A percentile compares a stretch with the other conserved stretches of the same genome.
Conservation (phyloP, 306 rosid species). For the Citrullus colocynthis region DNA sequence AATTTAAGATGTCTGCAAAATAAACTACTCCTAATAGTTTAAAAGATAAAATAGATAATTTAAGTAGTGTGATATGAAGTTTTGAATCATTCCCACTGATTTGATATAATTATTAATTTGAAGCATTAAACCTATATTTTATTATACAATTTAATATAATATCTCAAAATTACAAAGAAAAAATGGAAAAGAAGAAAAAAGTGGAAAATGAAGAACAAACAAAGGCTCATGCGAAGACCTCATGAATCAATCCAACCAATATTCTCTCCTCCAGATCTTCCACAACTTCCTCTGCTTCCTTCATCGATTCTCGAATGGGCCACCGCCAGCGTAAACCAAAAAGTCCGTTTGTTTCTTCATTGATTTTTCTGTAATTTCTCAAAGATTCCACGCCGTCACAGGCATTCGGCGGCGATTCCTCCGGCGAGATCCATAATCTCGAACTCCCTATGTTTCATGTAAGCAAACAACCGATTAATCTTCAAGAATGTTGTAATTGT, state of each 20-base stretch:
- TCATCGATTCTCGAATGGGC: not conserved
- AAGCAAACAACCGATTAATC: not conserved
- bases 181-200: not conserved
- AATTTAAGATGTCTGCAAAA: too few species aligned
- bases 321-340: not conserved
- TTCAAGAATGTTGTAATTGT: not conserved
- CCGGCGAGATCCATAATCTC: not conserved
- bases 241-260: slow-evolving; percentile 5
- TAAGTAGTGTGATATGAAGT: too few species aligned
- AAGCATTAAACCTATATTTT: not conserved
- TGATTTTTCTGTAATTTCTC: not conserved
- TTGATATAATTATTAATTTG: too few species aligned
- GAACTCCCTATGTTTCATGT: not conserved
- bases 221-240: not conserved
- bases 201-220: not conserved
- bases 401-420: not conserved
- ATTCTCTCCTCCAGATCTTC: not conserved
- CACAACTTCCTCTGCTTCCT: slow-evolving; percentile 3
- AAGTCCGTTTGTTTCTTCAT: not conserved
- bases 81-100: too few species aligned
- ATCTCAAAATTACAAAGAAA: not conserved
- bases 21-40: too few species aligned
- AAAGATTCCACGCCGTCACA: not conserved
- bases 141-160: not conserved
- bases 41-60: too few species aligned